Evolutionary conservation across 208 protist species (phyloP).

Genomic region (Leishmania tarentolae): DNA sequence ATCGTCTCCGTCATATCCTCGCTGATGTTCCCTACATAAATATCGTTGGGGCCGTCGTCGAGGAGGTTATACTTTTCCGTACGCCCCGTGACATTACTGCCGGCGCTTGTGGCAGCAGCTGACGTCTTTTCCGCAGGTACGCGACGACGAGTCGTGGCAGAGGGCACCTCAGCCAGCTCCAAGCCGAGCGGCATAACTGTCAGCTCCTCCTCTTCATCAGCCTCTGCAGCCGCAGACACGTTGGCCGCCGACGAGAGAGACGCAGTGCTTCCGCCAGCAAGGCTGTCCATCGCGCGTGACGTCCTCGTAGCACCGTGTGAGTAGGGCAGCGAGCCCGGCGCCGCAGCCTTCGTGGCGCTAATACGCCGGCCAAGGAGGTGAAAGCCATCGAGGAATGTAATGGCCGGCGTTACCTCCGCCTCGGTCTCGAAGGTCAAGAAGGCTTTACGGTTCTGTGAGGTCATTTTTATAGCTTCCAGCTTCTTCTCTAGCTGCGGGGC

Average conservation of each 20-base stretch:
- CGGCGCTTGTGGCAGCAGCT: conserved; percentile 6
- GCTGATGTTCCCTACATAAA: conserved; percentile 84
- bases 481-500: conserved; percentile 86
- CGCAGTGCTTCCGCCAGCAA: not conserved
- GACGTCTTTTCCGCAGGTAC: not conserved
- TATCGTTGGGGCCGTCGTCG: conserved; percentile 70
- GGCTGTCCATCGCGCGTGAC: conserved; percentile 3
- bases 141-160: conserved; percentile 8
- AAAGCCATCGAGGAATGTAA: conserved; percentile 87
- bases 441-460: conserved; percentile 88
- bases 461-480: conserved; percentile 91
- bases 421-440: conserved; percentile 84
- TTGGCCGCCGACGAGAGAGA: not conserved
- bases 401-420: conserved; percentile 68
- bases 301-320: conserved; percentile 42
- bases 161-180: conserved; percentile 19
- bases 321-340: conserved; percentile 85
- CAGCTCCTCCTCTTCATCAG: conserved; percentile 29
- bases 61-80: conserved; percentile 87
- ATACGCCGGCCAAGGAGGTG: conserved; percentile 82
- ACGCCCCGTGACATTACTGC: conserved; percentile 63
- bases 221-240: conserved; percentile 1
- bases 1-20: conserved; percentile 79
- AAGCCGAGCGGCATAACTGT: conserved; percentile 50
- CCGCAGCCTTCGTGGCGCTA: conserved; percentile 59